A percentile compares a stretch with the other conserved stretches of the same genome.
phyloP scores from a whole-genome alignment of 1,284 basidiomycete species.

The Chiua sp. region DNA sequence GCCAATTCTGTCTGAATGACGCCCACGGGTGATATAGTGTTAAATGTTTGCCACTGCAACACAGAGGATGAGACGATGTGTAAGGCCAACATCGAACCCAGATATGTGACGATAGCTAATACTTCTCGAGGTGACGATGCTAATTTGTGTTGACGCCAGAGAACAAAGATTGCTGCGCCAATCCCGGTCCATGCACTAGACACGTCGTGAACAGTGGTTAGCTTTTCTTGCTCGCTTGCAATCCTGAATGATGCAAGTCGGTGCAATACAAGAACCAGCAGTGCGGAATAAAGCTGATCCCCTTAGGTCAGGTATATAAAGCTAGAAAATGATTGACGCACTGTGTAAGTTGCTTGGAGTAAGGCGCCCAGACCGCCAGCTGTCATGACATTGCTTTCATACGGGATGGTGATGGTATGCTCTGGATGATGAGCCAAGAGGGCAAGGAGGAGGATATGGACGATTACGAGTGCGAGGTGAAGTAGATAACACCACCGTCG shows the following conservation, averaged over 20 bases:
- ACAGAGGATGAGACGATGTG: slow-evolving; percentile 14
- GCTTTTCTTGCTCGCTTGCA: not conserved
- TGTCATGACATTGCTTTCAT: slow-evolving; percentile 1
- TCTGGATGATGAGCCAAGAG: slow-evolving; percentile 9
- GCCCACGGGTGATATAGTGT: not conserved
- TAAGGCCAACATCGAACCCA: slow-evolving; percentile 8
- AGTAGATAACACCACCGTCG: not conserved
- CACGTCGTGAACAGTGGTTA: slow-evolving; percentile 15
- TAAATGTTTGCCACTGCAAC: slow-evolving; percentile 16
- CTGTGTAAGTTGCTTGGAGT: slow-evolving; percentile 11
- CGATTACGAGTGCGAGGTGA: not conserved
- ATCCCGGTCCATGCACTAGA: slow-evolving; percentile 10
- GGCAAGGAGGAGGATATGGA: slow-evolving; percentile 2
- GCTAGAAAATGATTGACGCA: not conserved
- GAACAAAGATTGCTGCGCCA: slow-evolving; percentile 1
- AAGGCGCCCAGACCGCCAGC: not conserved
- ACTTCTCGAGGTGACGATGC: slow-evolving; percentile 5
- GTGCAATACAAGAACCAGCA: slow-evolving; percentile 9
- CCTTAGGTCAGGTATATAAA: no score
- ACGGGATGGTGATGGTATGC: not conserved
- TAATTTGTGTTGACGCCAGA: slow-evolving; percentile 5
- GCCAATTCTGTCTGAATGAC: not conserved
- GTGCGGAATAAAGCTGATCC: slow-evolving; percentile 15
- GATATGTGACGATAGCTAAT: slow-evolving; percentile 9
- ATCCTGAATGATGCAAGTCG: slow-evolving; percentile 9